A percentile compares a stretch with the other conserved stretches of the same genome.
phyloP scores from a whole-genome alignment of 768 basidiomycete species.

The Termitomyces bulborhizus region DNA sequence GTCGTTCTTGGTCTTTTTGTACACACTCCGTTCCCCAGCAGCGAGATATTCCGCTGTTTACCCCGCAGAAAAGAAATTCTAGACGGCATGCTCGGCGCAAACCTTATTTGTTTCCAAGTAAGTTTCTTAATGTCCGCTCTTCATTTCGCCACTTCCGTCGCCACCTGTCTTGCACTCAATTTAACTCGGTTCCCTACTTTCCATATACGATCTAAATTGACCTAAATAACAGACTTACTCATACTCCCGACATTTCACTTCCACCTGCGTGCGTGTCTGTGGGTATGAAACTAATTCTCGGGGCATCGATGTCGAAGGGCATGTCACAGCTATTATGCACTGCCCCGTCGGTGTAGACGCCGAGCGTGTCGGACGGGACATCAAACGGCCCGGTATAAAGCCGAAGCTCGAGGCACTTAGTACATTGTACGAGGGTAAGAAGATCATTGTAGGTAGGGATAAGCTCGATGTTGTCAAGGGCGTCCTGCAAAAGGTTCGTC shows the following conservation, averaged over 20 bases:
- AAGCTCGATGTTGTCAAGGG: constrained; percentile 99
- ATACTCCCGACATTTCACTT: constrained; percentile 91
- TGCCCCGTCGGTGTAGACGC: constrained; percentile 97
- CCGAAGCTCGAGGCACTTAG: constrained; percentile 88
- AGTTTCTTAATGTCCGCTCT: constrained; percentile 4
- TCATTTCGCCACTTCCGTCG: neutral
- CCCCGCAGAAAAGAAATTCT: constrained; percentile 91
- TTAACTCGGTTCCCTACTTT: no score
- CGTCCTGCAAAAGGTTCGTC: constrained; percentile 81
- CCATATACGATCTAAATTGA: neutral
- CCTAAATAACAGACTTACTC: constrained; percentile 64
- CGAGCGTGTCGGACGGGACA: constrained; percentile 78
- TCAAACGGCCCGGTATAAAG: constrained; percentile 70
- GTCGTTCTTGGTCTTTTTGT: constrained; percentile 88
- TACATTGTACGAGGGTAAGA: constrained; percentile 88
- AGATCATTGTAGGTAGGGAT: constrained; percentile 96
- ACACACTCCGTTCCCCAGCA: constrained; percentile 96
- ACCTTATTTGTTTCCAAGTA: constrained; percentile 91
- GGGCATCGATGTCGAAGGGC: constrained; percentile 83
- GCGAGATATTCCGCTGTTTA: constrained; percentile 91
- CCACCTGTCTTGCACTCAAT: no score
- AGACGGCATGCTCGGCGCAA: constrained; percentile 96
- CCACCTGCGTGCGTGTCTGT: constrained; percentile 92
- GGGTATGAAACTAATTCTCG: constrained; percentile 79
- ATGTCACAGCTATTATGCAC: constrained; percentile 75